Evolutionary conservation across 495 filamentous ascomycete genomes (phyloP).

Genomic region (Neurospora discreta): DNA sequence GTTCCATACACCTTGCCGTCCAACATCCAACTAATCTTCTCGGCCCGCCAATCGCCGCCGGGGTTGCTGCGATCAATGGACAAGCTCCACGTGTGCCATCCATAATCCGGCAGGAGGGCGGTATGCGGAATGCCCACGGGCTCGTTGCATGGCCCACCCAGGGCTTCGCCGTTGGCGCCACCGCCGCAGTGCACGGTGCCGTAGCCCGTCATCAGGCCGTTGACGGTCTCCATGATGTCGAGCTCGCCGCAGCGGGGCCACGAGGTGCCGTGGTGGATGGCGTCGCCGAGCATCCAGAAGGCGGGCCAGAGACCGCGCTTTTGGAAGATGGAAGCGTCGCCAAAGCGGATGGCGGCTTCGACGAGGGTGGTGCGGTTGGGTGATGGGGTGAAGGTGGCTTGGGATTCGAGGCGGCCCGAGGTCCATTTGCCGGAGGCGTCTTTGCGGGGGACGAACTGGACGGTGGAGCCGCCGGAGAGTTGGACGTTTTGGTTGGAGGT

Average conservation of each 20-base stretch:
- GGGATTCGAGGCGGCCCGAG: constrained; percentile 38
- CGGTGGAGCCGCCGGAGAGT: constrained; percentile 33
- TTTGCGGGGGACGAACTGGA: constrained; percentile 35
- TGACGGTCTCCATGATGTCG: constrained; percentile 42
- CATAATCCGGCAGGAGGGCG: constrained; percentile 22
- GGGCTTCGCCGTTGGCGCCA: constrained; percentile 14
- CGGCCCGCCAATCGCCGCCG: constrained; percentile 25
- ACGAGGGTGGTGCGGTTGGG: constrained; percentile 30
- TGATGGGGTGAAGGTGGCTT: constrained; percentile 28
- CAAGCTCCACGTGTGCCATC: constrained; percentile 37
- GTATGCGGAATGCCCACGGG: constrained; percentile 23
- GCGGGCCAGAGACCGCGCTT: constrained; percentile 45
- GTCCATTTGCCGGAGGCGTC: constrained; percentile 31
- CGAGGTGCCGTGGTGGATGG: constrained; percentile 34
- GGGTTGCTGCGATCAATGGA: constrained; percentile 30
- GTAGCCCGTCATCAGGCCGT: constrained; percentile 31
- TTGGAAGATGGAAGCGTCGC: constrained; percentile 14
- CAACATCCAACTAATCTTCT: constrained; percentile 35
- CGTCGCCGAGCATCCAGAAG: constrained; percentile 42
- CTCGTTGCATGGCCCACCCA: constrained; percentile 38
- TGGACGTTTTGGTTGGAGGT: constrained; percentile 32
- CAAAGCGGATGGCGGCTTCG: constrained; percentile 32
- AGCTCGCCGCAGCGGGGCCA: constrained; percentile 42
- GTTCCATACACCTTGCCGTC: constrained; percentile 31
- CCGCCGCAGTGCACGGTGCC: constrained; percentile 40